A percentile compares a stretch with the other conserved stretches of the same genome.
phyloP scores from a whole-genome alignment of 192 early-diverging fungal genomes.

The Coemansia sp. region DNA sequence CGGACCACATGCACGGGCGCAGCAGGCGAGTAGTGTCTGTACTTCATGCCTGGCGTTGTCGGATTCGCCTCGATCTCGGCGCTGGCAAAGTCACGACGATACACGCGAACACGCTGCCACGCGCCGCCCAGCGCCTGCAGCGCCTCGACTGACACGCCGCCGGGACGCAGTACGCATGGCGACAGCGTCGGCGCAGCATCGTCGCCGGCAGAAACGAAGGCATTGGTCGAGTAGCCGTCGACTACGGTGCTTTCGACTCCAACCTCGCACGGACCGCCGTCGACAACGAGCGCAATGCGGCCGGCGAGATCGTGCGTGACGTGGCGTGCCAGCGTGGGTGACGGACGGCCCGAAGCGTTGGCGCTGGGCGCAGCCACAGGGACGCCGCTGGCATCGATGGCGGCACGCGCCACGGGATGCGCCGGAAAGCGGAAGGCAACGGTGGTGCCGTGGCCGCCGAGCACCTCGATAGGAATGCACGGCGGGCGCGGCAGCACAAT shows the following conservation, averaged over 20 bases:
- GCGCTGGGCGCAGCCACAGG: conserved; percentile 98
- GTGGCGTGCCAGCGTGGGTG: conserved; percentile 89
- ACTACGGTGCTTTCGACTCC: conserved; percentile 96
- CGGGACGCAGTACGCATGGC: conserved; percentile 88
- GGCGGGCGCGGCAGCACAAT: conserved; percentile 76
- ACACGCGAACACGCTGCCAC: conserved; percentile 72
- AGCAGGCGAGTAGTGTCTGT: conserved; percentile 94
- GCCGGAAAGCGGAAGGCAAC: conserved; percentile 92
- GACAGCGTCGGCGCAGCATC: not conserved
- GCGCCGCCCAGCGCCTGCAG: conserved; percentile 60
- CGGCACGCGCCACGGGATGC: conserved; percentile 86
- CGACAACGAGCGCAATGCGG: conserved; percentile 84
- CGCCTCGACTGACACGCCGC: conserved; percentile 85
- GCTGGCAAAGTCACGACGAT: conserved; percentile 75
- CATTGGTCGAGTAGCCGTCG: conserved; percentile 59
- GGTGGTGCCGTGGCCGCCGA: conserved; percentile 75
- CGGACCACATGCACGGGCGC: conserved; percentile 62
- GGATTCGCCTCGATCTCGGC: conserved; percentile 72
- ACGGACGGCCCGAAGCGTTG: conserved; percentile 93
- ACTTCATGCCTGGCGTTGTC: conserved; percentile 99
- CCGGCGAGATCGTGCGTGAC: conserved; percentile 79
- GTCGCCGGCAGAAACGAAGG: conserved; percentile 12
- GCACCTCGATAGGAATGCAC: conserved; percentile 69
- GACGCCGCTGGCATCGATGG: conserved; percentile 79
- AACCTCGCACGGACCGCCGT: conserved; percentile 83